phyloP scores from a whole-genome alignment of 805 yeast genomes.

The Saccharomycopsis babjevae region DNA sequence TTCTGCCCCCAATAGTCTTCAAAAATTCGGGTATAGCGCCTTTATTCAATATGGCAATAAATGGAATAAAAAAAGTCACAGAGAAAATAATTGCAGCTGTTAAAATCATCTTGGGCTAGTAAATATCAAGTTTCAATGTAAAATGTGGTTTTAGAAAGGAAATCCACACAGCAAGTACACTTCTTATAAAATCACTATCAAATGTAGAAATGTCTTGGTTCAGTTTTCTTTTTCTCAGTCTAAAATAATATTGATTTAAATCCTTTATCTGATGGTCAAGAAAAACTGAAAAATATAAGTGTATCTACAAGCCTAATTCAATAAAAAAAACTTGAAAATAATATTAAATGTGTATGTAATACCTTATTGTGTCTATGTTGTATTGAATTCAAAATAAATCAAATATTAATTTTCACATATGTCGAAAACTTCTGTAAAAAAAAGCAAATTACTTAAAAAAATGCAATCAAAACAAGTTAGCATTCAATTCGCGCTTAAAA shows the following conservation, averaged over 20 bases:
- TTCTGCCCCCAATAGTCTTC: slow-evolving; percentile 5
- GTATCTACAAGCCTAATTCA: no score
- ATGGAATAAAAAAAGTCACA: slow-evolving; percentile 17
- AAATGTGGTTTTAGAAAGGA: neutral
- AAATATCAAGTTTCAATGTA: neutral
- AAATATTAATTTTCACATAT: slow-evolving; percentile 23
- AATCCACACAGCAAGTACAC: neutral
- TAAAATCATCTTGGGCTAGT: slow-evolving; percentile 8
- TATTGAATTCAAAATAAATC: no score
- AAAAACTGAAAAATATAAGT: no score
- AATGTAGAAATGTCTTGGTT: no score
- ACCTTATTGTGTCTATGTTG: no score
- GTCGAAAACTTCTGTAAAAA: slow-evolving; percentile 16
- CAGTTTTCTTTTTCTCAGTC: no score
- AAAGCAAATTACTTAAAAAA: neutral
- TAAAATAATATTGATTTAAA: no score
- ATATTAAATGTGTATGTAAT: no score
- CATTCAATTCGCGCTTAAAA: slow-evolving; percentile 17
- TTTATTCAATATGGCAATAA: slow-evolving; percentile 11
- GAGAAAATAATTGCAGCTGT: slow-evolving; percentile 12
- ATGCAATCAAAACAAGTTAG: neutral
- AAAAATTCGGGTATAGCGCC: slow-evolving; percentile 11
- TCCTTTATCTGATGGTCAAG: no score
- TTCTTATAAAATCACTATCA: no score
- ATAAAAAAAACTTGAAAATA: slow-evolving; percentile 10